Conservation (phyloP, 805 yeast genomes). For the Phaffomyces antillensis region DNA sequence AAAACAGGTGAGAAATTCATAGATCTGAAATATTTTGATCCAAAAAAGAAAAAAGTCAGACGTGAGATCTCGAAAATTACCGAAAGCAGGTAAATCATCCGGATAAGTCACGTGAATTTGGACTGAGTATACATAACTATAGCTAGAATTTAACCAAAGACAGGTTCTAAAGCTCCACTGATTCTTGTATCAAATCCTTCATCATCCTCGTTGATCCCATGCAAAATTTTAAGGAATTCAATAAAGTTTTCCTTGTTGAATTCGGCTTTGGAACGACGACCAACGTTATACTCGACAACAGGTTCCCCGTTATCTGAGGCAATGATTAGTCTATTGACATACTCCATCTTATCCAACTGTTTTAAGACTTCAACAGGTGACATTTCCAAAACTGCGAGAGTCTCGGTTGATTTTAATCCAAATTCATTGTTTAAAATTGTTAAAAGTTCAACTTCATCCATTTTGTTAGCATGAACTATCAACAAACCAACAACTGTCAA, state of each 20-base stretch:
- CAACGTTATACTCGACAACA: constrained; percentile 23
- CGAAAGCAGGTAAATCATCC: not conserved
- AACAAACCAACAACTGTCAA: constrained; percentile 18
- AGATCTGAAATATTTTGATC: too few species aligned
- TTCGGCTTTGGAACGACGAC: constrained; percentile 24
- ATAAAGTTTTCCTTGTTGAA: constrained; percentile 20
- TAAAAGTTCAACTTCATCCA: constrained; percentile 36
- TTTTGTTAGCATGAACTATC: constrained; percentile 20
- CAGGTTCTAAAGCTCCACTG: constrained; percentile 12
- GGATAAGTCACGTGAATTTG: not conserved
- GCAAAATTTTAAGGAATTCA: constrained; percentile 17
- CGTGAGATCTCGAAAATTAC: not conserved
- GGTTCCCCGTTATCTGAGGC: constrained; percentile 16
- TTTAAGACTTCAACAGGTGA: constrained; percentile 18
- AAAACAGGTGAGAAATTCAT: constrained; percentile 1
- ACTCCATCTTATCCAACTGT: constrained; percentile 20
- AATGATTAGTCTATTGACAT: constrained; percentile 17
- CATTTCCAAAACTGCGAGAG: constrained; percentile 9
- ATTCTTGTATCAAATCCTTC: constrained; percentile 12
- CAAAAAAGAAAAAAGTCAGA: not conserved
- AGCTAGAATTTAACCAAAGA: constrained; percentile 8
- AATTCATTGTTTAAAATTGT: constrained; percentile 33
- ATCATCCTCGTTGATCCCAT: constrained; percentile 8
- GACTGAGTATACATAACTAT: too few species aligned
- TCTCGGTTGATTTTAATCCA: constrained; percentile 11